phyloP scores from a whole-genome alignment of 192 early-diverging fungal species.

The Piromyces sp. region DNA sequence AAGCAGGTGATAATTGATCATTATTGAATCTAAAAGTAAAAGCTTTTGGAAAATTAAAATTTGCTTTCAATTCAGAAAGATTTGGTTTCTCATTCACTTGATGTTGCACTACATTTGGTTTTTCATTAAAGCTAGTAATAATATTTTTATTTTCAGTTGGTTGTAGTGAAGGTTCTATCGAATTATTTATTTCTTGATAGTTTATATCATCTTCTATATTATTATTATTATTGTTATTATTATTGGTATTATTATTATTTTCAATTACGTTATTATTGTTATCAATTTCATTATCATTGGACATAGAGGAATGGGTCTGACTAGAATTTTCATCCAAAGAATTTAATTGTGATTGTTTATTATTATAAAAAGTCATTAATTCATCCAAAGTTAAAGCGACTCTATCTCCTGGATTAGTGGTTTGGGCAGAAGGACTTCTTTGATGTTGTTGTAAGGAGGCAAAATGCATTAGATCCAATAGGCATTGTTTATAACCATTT shows the following conservation, averaged over 20 bases:
- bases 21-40: neutral
- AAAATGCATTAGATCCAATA: constrained; percentile 16
- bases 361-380: neutral
- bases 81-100: neutral
- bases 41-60: neutral
- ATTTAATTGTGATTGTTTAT: neutral
- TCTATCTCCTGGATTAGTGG: neutral
- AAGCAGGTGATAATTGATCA: neutral
- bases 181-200: neutral
- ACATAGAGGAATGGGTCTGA: neutral
- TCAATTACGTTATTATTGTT: neutral
- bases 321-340: neutral
- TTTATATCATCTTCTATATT: neutral
- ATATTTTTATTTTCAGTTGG: neutral
- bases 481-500: constrained; percentile 17
- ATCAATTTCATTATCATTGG: neutral
- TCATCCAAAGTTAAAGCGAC: neutral
- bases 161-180: too few relatives aligned
- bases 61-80: neutral
- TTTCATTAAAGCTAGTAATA: neutral
- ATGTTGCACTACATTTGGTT: too few relatives aligned
- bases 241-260: neutral
- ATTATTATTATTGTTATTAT: neutral
- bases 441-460: neutral
- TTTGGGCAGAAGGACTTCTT: neutral